Evolutionary conservation across 352 stramenopile species (phyloP), one percentile per base, ranked within the genome.

Genomic region (Phytopythium vexans): DNA sequence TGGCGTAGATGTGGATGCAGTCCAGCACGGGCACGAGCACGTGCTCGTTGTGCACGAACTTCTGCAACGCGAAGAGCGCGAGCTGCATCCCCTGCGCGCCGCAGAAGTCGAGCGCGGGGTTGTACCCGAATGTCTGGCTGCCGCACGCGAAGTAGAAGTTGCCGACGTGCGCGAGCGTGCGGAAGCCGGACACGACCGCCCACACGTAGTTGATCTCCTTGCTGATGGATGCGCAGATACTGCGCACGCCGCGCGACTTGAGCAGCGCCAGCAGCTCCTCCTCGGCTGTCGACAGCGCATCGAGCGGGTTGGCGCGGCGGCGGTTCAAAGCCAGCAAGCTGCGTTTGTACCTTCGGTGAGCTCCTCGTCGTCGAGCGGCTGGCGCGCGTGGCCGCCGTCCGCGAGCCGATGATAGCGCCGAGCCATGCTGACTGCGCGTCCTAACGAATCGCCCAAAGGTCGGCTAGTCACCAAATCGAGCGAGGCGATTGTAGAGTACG

Each of bases 131-230:
- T 10, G 72, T 64, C 38, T 79, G 71, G 14, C 70, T 62, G 8
- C 71, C 82, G 48, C 82, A 89, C 21, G 82, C 80, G 39, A 88
- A 88, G 69, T 90, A 92, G 59, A 88, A 92, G 54, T 89, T 67
- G 56, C 71, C 78, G 33, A 88, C 75, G 51, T 70, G 77, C 9
- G 72, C 62, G 27, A 92, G 68, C 32, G 79, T 89, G 60, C 74
- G 71, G 62, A 89, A 90, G 14, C 77, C 79, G 6, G 79, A 88
- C 8, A 69, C 66, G 14, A 87, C 79, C 12, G 79, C 77, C 82
- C 79, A 90, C 27, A 70, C 77, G 52, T 88, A 88, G 58, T 85
- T 80, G 52, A 92, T 90, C 62, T 89, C 82, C n/a, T 72, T 69
- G 41, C 66, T 85, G 54, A 92, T 82, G 6, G 82, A 72, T 15